phyloP scores from a whole-genome alignment of 2,329 filamentous ascomycete species.

The Hymenoscyphus occultus region DNA sequence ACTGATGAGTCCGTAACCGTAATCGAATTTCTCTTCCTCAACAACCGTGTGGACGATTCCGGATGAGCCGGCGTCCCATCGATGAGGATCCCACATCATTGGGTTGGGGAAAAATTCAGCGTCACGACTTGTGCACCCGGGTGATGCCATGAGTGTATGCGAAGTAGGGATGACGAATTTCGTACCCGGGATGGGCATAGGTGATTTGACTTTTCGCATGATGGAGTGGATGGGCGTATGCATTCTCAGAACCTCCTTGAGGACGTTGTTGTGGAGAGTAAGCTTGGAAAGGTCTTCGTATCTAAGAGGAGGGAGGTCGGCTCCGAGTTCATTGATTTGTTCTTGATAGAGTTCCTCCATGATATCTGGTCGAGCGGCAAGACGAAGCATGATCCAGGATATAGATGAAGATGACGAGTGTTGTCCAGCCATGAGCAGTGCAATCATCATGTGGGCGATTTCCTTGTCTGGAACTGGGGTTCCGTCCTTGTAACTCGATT shows the following conservation, averaged over 20 bases:
- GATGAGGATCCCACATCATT: constrained; percentile 81
- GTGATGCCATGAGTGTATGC: constrained; percentile 80
- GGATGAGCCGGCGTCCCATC: constrained; percentile 71
- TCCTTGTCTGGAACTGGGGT: constrained; percentile 76
- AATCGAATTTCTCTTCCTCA: constrained; percentile 77
- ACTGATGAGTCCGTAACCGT: constrained; percentile 88
- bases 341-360: constrained; percentile 81
- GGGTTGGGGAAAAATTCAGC: constrained; percentile 78
- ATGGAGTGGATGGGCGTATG: constrained; percentile 95
- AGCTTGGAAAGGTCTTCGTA: constrained; percentile 78
- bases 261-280: constrained; percentile 75
- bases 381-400: constrained; percentile 79
- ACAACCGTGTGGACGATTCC: constrained; percentile 52
- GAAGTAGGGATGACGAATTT: constrained; percentile 77
- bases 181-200: constrained; percentile 79
- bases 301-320: constrained; percentile 69
- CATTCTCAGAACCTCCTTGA: constrained; percentile 89
- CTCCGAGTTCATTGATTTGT: constrained; percentile 70
- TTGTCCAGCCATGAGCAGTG: constrained; percentile 86
- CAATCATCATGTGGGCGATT: constrained; percentile 92
- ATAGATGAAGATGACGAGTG: constrained; percentile 83
- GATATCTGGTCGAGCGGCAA: constrained; percentile 74
- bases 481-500: constrained; percentile 80
- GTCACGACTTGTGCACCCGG: constrained; percentile 74
- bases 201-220: constrained; percentile 85